Base-by-base conservation (phyloP, 2,329 filamentous ascomycete species). In the Diplodia sapinea region DNA sequence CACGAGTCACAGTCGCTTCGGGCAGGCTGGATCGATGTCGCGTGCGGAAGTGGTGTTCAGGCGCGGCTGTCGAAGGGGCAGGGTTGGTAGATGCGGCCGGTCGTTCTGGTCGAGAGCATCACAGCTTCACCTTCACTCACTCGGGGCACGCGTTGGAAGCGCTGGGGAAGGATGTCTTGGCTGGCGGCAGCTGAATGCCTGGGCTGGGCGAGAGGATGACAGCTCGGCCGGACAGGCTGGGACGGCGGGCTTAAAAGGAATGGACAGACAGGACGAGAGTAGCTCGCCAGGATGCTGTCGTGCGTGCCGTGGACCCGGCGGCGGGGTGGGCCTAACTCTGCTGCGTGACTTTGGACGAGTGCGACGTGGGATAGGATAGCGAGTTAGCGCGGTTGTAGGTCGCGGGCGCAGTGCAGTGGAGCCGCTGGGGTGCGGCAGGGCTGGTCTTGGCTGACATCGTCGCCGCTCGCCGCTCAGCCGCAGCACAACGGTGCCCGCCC, bases 111-210 rank as follows among this genome's bases (percentile, higher is more conserved):
- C 26, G 26, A 23, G 62, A 54, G 62, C 50, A 65, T 65, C 62
- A 65, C 50, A 65, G 23, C 57, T 31, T 43, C 62, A 65, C 62
- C 62, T 65, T 65, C 62, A 65, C 17, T 9, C 62, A 38, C 20
- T 50, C 49, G 51, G 15, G 43, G 47, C 29, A 63, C 47, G 59
- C 59, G 50, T 29, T 12, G 57, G 31, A 63, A 47, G 17, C 43
- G 59, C 47, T 31, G 47, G 43, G n/a, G 57, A 51, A 50, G 29
- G 59, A 63, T 12, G 4, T 51, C 20, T 63, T 63, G 43, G 59
- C 23, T 63, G 59, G 9, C 47, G 59, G 59, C 52, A 63, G 59
- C 59, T 63, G 59, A 49, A 38, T 15, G 40, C 40, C 43, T 13
- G 40, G 40, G 20, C 29, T 26, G 57, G 17, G 57, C n/a, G 15